phyloP scores from a whole-genome alignment of 148 eudicot species.

The Chenopodium suecicum region DNA sequence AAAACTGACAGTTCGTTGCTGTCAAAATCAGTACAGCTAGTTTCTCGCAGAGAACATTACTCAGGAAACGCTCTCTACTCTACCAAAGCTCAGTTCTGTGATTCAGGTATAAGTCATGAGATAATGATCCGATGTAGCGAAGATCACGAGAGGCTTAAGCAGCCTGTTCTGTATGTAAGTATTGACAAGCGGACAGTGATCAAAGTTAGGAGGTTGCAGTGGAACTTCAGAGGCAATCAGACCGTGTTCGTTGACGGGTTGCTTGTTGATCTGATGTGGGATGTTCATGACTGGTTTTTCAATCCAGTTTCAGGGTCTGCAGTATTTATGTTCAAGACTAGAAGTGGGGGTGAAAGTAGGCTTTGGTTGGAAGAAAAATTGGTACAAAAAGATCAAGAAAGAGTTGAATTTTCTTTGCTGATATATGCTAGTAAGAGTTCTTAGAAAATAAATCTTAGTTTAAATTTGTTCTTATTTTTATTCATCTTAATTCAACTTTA shows the following conservation, averaged over 20 bases:
- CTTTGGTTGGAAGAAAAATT: slow-evolving; percentile 74
- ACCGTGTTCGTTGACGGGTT: slow-evolving; percentile 79
- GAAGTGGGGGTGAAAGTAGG: slow-evolving; percentile 76
- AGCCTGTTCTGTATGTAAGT: slow-evolving; percentile 56
- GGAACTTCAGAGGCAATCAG: slow-evolving; percentile 93
- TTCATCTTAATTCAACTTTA: slow-evolving; percentile 12
- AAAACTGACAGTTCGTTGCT: slow-evolving; percentile 22
- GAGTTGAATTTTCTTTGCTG: slow-evolving; percentile 57
- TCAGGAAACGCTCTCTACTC: slow-evolving; percentile 51
- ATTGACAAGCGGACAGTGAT: slow-evolving; percentile 71
- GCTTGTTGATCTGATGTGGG: slow-evolving; percentile 84
- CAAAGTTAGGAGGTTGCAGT: slow-evolving; percentile 65
- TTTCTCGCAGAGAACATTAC: slow-evolving; percentile 64
- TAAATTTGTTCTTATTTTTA: background rate
- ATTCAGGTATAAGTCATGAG: slow-evolving; percentile 56
- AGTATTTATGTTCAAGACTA: slow-evolving; percentile 83
- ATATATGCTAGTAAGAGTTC: slow-evolving; percentile 67
- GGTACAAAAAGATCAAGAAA: slow-evolving; percentile 39
- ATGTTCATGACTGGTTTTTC: slow-evolving; percentile 89
- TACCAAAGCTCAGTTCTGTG: slow-evolving; percentile 59
- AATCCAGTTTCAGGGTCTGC: slow-evolving; percentile 45
- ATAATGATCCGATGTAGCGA: slow-evolving; percentile 52
- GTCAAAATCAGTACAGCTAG: slow-evolving; percentile 35
- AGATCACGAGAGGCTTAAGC: slow-evolving; percentile 49
- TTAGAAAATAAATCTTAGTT: slow-evolving; percentile 4